Conservation (phyloP, 352 stramenopile genomes). For the Pythium rishiriense region DNA sequence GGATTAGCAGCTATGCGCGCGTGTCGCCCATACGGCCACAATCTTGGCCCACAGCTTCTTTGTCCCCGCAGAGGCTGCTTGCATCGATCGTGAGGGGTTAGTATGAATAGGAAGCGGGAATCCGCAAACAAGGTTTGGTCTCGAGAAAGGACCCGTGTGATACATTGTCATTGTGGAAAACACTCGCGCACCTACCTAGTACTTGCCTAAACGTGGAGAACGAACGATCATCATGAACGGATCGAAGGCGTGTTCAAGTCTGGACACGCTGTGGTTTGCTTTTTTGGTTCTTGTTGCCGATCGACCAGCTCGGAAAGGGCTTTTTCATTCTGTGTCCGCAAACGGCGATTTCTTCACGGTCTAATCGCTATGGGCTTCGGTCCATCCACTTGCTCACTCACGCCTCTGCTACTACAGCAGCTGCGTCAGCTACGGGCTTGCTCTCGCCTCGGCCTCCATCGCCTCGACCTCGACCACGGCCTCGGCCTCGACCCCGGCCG, state of each 20-base stretch:
- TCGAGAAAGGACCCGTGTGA: conserved; percentile 2
- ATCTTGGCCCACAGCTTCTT: not conserved
- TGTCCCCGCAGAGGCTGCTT: not conserved
- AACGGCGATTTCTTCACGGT: no score
- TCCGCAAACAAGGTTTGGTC: conserved; percentile 1
- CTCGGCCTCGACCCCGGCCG: conserved; percentile 26
- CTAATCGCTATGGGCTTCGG: no score
- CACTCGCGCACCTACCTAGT: conserved; percentile 1
- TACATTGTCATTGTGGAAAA: conserved; percentile 5
- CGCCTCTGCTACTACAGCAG: conserved; percentile 11
- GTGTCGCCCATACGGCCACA: not conserved
- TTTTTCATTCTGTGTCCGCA: not conserved
- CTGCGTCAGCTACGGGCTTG: not conserved
- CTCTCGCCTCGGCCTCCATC: conserved; percentile 29
- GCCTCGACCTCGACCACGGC: conserved; percentile 39
- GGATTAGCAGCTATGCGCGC: not conserved
- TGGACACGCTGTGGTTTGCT: not conserved
- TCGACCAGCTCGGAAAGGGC: not conserved
- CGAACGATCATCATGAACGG: not conserved
- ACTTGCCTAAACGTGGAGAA: conserved; percentile 1
- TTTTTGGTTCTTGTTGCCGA: not conserved
- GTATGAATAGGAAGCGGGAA: conserved; percentile 5
- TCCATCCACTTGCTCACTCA: not conserved
- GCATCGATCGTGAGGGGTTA: not conserved
- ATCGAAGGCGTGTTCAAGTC: not conserved